These are phyloP conservation scores for Sideroxylon spinosum DNA, from an alignment of 179 eudicot genomes.

Conservation along the genomic window DNA sequence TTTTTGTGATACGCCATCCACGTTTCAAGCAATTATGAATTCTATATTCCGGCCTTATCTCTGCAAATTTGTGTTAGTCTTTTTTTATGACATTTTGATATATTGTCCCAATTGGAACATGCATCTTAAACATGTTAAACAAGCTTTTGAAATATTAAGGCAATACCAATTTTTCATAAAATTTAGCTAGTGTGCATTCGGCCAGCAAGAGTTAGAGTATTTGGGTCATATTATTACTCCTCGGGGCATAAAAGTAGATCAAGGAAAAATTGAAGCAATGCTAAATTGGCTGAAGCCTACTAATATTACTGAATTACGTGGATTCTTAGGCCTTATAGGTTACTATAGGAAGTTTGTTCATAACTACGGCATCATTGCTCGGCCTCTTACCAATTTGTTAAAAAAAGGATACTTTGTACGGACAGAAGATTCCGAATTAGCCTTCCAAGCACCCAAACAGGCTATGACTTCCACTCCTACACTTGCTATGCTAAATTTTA, in stretches of 20 bases:
- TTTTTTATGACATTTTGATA: conserved; percentile 11
- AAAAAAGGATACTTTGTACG: not conserved
- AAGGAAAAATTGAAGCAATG: not conserved
- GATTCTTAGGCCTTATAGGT: conserved; percentile 6
- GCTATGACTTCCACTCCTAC: not conserved
- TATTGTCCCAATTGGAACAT: not conserved
- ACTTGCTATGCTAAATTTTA: not conserved
- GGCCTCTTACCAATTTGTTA: not conserved
- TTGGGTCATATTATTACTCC: not conserved
- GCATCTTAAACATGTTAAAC: not conserved
- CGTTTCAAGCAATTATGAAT: conserved; percentile 16
- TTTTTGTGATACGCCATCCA: not conserved
- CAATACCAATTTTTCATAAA: not conserved
- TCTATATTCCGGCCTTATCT: not conserved
- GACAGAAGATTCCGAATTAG: not conserved
- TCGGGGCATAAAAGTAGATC: not conserved
- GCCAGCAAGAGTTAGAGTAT: not conserved
- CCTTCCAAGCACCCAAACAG: not conserved
- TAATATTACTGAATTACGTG: not conserved
- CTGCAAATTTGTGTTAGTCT: not conserved
- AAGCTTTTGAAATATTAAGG: not conserved
- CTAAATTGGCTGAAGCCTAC: not conserved
- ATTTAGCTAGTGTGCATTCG: not conserved
- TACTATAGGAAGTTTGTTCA: conserved; percentile 4
- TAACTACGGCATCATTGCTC: not conserved